Base-by-base conservation (phyloP, 2,329 filamentous ascomycete genomes). In the Sporothrix luriei region DNA sequence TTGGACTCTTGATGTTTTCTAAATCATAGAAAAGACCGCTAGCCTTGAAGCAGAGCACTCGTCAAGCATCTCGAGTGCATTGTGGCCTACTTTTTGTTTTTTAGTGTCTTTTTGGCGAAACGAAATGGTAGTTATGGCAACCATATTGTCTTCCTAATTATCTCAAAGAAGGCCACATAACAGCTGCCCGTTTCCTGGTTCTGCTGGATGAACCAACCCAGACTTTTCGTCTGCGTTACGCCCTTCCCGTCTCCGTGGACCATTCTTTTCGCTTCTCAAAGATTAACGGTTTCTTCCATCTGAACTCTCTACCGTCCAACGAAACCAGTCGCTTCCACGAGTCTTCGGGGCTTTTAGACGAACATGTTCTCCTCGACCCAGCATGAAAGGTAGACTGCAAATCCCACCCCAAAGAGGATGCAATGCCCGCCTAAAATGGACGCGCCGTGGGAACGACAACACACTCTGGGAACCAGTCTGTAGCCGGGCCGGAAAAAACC, bases 391-490 rank as follows among this genome's bases (percentile, higher is more conserved):
- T 40, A 4, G 26, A 16, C 29, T 59, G 29, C 33, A 61, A 24
- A 43, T 43, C 55, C 21, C 19, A 40, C n/a, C 29, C 29, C 55
- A 14, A 61, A 61, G 43, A 24, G 33, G 38, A 21, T 38, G 55
- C 55, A 43, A 21, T n/a, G 5, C 11, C 55, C 19, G 38, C n/a
- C 24, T 4, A 40, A 61, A 43, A 62, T 21, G 46, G 38, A 62
- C 38, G 57, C 38, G 21, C 13, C 13, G n/a, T 38, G 38, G 64
- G 26, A 52, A 43, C n/a, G n/a, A n/a, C n/a, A 67, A 33, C 80
- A 79, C 79, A 82, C 19, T 77, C 11, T 65, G 48, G 24, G 21
- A 62, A 16, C 48, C 33, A n/a, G 57, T 62, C 43, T 68, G 55
- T 29, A 68, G 54, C 66, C 66, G 54, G 26, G 26, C 52, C 66